phyloP scores from a whole-genome alignment of 2,329 filamentous ascomycete genomes.

The Eurotiales sp. region DNA sequence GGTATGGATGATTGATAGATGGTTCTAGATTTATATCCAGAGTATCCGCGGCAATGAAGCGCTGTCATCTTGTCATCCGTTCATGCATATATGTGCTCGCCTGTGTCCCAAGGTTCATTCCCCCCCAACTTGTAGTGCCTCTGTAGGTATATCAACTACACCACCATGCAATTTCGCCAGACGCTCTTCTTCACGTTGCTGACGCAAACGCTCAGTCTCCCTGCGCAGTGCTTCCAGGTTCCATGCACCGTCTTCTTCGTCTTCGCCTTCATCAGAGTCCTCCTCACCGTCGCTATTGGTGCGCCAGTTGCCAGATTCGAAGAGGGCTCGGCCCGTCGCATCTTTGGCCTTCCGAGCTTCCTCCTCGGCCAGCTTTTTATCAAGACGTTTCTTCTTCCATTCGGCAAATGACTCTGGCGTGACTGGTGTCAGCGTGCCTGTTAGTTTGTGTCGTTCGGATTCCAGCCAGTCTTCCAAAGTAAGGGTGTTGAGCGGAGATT shows the following conservation, averaged over 20 bases:
- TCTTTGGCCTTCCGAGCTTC: slow-evolving; percentile 89
- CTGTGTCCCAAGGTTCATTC: too few relatives aligned
- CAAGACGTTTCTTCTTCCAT: slow-evolving; percentile 91
- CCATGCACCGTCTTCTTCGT: slow-evolving; percentile 58
- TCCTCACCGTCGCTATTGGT: slow-evolving; percentile 55
- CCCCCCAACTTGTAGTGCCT: slow-evolving; percentile 9
- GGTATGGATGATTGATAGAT: too few relatives aligned
- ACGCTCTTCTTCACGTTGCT: slow-evolving; percentile 73
- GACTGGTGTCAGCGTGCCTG: slow-evolving; percentile 86
- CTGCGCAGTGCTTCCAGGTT: slow-evolving; percentile 77
- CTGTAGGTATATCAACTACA: neutral
- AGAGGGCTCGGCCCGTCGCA: slow-evolving; percentile 88
- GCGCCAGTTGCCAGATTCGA: slow-evolving; percentile 94
- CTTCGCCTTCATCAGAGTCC: slow-evolving; percentile 41
- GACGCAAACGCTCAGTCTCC: slow-evolving; percentile 75
- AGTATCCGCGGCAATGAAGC: too few relatives aligned
- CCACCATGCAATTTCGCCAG: slow-evolving; percentile 38
- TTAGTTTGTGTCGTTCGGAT: slow-evolving; percentile 91
- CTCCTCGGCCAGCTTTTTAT: slow-evolving; percentile 94
- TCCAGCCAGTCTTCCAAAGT: slow-evolving; percentile 97
- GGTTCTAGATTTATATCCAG: too few relatives aligned
- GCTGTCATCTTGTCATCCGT: too few relatives aligned
- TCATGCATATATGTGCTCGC: too few relatives aligned
- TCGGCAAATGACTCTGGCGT: slow-evolving; percentile 89
- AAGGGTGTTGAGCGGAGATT: slow-evolving; percentile 88